Conservation (phyloP, 1,284 basidiomycete species). For the Trametes hirsuta region DNA sequence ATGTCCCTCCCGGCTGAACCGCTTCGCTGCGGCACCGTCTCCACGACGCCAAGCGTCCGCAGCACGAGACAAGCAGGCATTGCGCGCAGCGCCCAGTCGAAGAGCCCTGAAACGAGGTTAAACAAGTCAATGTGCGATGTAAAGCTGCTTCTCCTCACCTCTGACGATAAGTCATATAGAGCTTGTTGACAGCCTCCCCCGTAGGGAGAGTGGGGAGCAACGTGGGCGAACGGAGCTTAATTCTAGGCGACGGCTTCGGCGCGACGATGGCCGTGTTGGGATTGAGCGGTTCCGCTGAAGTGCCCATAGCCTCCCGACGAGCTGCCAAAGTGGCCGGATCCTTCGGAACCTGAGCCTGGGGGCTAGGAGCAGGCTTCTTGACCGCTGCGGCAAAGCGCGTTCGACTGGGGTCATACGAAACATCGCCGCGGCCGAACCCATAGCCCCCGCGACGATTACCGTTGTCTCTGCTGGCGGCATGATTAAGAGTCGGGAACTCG, state of each 20-base stretch:
- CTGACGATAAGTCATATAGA: constrained; percentile 89
- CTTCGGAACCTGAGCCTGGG: constrained; percentile 35
- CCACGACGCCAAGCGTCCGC: constrained; percentile 95
- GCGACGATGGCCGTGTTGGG: constrained; percentile 71
- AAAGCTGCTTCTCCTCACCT: constrained; percentile 29
- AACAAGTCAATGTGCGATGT: not conserved
- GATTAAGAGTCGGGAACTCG: constrained; percentile 83
- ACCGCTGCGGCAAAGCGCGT: constrained; percentile 86
- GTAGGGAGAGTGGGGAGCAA: constrained; percentile 89
- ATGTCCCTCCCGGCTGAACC: constrained; percentile 92
- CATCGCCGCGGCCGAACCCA: constrained; percentile 44
- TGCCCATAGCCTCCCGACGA: constrained; percentile 58
- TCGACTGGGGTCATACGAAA: constrained; percentile 70
- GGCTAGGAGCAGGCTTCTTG: constrained; percentile 57
- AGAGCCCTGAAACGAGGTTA: constrained; percentile 55
- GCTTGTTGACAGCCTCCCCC: constrained; percentile 73
- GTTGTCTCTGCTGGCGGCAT: constrained; percentile 44
- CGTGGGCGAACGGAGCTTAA: constrained; percentile 81
- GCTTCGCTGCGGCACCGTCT: constrained; percentile 92
- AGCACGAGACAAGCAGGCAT: constrained; percentile 93
- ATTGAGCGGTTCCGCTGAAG: constrained; percentile 62
- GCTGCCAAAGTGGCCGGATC: constrained; percentile 45
- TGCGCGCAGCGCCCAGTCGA: constrained; percentile 90
- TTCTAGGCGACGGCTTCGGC: constrained; percentile 83
- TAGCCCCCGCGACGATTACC: constrained; percentile 45